phyloP scores from a whole-genome alignment of 768 basidiomycete genomes.

The Sistotremastrum suecicum region DNA sequence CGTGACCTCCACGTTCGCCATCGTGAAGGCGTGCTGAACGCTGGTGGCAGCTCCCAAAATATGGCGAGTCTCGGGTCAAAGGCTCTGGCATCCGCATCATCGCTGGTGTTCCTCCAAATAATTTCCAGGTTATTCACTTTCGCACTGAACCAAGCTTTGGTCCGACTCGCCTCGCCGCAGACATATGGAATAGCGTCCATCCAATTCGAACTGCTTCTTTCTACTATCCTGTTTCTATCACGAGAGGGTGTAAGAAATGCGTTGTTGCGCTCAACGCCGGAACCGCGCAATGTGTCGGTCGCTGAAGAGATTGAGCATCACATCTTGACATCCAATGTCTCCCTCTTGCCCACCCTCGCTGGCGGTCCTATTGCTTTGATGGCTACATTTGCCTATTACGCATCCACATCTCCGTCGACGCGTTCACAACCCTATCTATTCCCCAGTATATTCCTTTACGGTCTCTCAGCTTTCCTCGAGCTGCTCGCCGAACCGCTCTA shows the following conservation, averaged over 20 bases:
- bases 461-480: constrained; percentile 60
- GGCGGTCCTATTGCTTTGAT: constrained; percentile 51
- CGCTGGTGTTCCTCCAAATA: constrained; percentile 78
- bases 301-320: not conserved
- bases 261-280: constrained; percentile 44
- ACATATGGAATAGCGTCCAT: constrained; percentile 74
- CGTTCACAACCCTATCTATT: constrained; percentile 50
- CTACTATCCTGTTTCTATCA: constrained; percentile 81
- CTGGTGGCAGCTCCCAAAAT: too few relatives aligned
- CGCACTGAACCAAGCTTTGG: constrained; percentile 71
- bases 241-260: constrained; percentile 89
- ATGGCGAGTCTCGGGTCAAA: too few relatives aligned
- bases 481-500: constrained; percentile 75
- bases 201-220: constrained; percentile 84
- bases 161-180: constrained; percentile 33
- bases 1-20: too few relatives aligned
- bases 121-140: constrained; percentile 80
- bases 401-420: constrained; percentile 37
- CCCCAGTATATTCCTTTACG: constrained; percentile 53
- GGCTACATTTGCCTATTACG: constrained; percentile 39
- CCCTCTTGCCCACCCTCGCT: constrained; percentile 51
- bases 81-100: constrained; percentile 33
- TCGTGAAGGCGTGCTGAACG: too few relatives aligned
- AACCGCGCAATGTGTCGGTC: constrained; percentile 5
- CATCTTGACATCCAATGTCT: constrained; percentile 28